Evolutionary conservation across 495 filamentous ascomycete genomes (phyloP).

Genomic region (Letharia columbiana): DNA sequence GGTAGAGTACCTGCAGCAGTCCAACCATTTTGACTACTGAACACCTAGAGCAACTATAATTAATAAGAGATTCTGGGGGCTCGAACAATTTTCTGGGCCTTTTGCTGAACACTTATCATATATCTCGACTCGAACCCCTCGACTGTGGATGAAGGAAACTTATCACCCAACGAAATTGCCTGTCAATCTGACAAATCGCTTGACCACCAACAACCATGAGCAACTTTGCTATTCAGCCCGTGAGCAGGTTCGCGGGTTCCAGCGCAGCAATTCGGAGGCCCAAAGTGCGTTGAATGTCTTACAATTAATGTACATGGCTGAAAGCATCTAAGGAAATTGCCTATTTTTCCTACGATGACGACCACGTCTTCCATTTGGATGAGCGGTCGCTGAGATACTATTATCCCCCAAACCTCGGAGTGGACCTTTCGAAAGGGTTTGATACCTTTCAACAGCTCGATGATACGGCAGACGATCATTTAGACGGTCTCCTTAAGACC

Average conservation of each 20-base stretch:
- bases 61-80: not conserved
- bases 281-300: constrained; percentile 40
- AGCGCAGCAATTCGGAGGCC: constrained; percentile 59
- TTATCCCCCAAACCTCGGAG: constrained; percentile 63
- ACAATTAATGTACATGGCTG: not conserved
- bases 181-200: not conserved
- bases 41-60: not conserved
- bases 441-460: constrained; percentile 78
- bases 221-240: constrained; percentile 13
- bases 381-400: constrained; percentile 79
- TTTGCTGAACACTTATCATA: not conserved
- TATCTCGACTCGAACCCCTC: not conserved
- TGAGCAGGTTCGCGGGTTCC: constrained; percentile 32
- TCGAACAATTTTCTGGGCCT: not conserved
- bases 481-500: constrained; percentile 73
- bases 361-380: constrained; percentile 67
- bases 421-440: constrained; percentile 69
- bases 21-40: not conserved
- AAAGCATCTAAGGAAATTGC: constrained; percentile 63
- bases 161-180: not conserved
- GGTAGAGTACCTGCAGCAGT: not conserved
- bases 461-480: constrained; percentile 73
- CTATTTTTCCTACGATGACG: constrained; percentile 81
- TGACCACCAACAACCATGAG: not conserved
- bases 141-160: not conserved